Evolutionary conservation across 805 yeast genomes (phyloP), one percentile per base, ranked within the genome.

Genomic region (Alloascoidea hylecoeti): DNA sequence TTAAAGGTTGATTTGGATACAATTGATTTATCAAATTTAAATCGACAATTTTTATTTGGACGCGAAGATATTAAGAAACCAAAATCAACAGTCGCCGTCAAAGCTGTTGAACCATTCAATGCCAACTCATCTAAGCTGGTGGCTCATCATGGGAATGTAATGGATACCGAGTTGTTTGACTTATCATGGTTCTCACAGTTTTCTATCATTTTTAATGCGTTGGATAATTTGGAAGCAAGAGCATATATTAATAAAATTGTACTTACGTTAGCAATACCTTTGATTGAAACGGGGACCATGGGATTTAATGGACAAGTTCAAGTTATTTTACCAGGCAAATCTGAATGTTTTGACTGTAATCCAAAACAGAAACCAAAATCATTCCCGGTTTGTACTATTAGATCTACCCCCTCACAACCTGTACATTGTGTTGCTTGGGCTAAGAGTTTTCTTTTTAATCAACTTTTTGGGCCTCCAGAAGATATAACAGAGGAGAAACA

Each of bases 351-450:
- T 57, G 96, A 86, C 44, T 92, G 99, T 57, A 73, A 76, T 17
- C 73, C 79, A 3, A 85, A 89, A 50, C 92, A 76, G 28, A 77
- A 94, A 0, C 95, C 96, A 4, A 86, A 82, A 50, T 70, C 92
- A 0, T 92, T 75, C 55, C 96, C 99, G 0, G 96, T 92, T 1
- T 92, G 99, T 55, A 92, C 98, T 0, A 92, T 92, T 41, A 67
- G 99, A 45, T 84, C 96, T 4, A 92, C 98, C 0, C 99, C 99
- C 0, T 83, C 95, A 0, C 86, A 82, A 51, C 96, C 96, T 0
- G 78, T 92, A 4, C 99, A 92, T 52, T 86, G 96, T 55, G 78
- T 92, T 17, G 95, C 94, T 1, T 92, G 99, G 99, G 94, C 96
- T 5, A 92, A 92, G 53, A 84, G 81, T 48, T 94, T 84, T 51